Evolutionary conservation across 2,329 filamentous ascomycete genomes (phyloP), one percentile per base, ranked within the genome.

Genomic region (Cladosporium austrohemisphaericum): DNA sequence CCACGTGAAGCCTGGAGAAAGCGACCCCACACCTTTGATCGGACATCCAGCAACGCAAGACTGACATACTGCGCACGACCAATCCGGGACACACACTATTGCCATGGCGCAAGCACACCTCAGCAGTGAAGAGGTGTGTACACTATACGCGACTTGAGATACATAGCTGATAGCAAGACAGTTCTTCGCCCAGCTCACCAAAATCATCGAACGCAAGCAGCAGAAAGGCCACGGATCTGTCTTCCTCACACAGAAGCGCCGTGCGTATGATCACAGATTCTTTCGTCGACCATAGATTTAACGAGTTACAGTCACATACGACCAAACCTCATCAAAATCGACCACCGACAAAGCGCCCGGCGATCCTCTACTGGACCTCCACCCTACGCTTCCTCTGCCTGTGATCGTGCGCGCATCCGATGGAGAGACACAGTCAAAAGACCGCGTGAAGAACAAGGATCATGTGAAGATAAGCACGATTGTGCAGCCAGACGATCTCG

Each of bases 341-440:
- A 59, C 64, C 71, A n/a, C 25, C 8, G 44, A 47, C 14, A 38
- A 36, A 57, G 59, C 69, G 38, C 70, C 71, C 51, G 72, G 75
- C 32, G 73, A 79, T 47, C 73, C 77, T 11, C 74, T 85, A 51
- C 74, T 80, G 60, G 84, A 88, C 57, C 74, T 84, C 1, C 69
- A 77, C 52, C 77, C 77, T 11, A 69, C 77, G 9, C 71, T 72
- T 22, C 82, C 84, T 5, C 71, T 86, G 11, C 85, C 90, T 6
- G 73, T 97, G 52, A 73, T 97, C 36, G 80, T 98, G 57, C 84
- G 90, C 53, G 92, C 89, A 11, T 86, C 86, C 26, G 88, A 97
- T 67, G 89, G 88, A 60, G 87, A 68, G 47, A 57, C 59, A n/a
- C 59, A 62, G 38, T 70, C 67, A n/a, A 64, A 65, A 53, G 63